Evolutionary conservation across 2,329 filamentous ascomycete genomes (phyloP).

Genomic region (Microsporum audouinii): DNA sequence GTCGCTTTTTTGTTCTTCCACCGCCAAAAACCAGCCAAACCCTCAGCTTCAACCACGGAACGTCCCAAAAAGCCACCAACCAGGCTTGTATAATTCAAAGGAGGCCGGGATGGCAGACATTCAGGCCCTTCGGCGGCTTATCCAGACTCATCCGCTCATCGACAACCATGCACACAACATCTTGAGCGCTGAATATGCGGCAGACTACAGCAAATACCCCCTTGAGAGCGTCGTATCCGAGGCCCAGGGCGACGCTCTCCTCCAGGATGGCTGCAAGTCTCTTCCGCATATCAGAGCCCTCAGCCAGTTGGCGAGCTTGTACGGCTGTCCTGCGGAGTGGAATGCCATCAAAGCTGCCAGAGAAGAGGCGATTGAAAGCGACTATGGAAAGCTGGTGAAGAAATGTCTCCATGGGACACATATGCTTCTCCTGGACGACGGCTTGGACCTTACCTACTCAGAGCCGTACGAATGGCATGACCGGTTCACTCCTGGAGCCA

Average conservation of each 20-base stretch:
- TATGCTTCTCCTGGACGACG: conserved; percentile 67
- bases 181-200: conserved; percentile 24
- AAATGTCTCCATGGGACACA: conserved; percentile 62
- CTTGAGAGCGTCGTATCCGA: conserved; percentile 59
- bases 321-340: conserved; percentile 56
- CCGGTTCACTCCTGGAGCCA: conserved; percentile 50
- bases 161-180: conserved; percentile 41
- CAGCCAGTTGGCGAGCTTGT: conserved; percentile 54
- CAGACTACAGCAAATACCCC: conserved; percentile 30
- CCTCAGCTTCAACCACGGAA: no score
- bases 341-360: conserved; percentile 42
- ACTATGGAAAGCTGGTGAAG: conserved; percentile 47
- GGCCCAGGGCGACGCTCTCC: conserved; percentile 56
- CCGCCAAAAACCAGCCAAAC: no score
- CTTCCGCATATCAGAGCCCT: conserved; percentile 60
- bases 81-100: background rate
- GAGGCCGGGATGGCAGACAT: conserved; percentile 8
- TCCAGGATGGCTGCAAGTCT: conserved; percentile 46
- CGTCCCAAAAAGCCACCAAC: background rate
- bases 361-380: conserved; percentile 35
- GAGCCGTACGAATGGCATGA: conserved; percentile 55
- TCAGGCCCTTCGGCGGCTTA: conserved; percentile 23
- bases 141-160: conserved; percentile 34
- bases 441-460: conserved; percentile 47
- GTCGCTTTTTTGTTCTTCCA: background rate